phyloP scores from a whole-genome alignment of 208 protist species.

The Trypanosoma rangeli region DNA sequence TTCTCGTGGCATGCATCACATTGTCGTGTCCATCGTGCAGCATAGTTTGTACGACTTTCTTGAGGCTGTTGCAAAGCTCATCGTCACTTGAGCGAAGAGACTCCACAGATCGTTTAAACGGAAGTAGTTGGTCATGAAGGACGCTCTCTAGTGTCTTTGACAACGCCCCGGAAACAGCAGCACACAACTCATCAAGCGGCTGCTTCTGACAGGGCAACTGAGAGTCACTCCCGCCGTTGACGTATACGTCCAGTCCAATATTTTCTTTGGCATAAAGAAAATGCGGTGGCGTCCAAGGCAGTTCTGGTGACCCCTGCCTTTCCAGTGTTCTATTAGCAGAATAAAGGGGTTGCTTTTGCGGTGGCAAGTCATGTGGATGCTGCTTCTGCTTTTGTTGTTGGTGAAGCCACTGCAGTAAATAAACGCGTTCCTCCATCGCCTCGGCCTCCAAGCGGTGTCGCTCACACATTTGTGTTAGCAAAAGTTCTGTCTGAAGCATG shows the following conservation, averaged over 20 bases:
- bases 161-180: constrained; percentile 7
- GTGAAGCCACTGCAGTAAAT: constrained; percentile 12
- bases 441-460: constrained; percentile 36
- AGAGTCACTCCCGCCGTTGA: not conserved
- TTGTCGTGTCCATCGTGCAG: constrained; percentile 9
- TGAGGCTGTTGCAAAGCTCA: constrained; percentile 1
- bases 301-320: not conserved
- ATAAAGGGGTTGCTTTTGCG: not conserved
- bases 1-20: not conserved
- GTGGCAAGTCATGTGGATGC: not conserved
- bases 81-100: constrained; percentile 25
- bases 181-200: not conserved
- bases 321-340: constrained; percentile 1
- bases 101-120: constrained; percentile 32
- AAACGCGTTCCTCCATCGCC: constrained; percentile 17
- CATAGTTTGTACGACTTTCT: not conserved
- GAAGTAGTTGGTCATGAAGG: constrained; percentile 21
- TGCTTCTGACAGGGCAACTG: not conserved
- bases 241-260: not conserved
- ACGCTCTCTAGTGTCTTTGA: constrained; percentile 18
- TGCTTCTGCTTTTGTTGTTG: constrained; percentile 1
- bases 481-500: constrained; percentile 50
- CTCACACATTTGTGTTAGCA: constrained; percentile 39
- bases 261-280: not conserved
- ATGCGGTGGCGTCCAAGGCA: not conserved